Percentiles rank a stretch among this genome's conserved stretches.
These are phyloP conservation scores for Microcyclospora tardicrescens DNA, from an alignment of 2,329 filamentous ascomycete species.

Conservation along the genomic window DNA sequence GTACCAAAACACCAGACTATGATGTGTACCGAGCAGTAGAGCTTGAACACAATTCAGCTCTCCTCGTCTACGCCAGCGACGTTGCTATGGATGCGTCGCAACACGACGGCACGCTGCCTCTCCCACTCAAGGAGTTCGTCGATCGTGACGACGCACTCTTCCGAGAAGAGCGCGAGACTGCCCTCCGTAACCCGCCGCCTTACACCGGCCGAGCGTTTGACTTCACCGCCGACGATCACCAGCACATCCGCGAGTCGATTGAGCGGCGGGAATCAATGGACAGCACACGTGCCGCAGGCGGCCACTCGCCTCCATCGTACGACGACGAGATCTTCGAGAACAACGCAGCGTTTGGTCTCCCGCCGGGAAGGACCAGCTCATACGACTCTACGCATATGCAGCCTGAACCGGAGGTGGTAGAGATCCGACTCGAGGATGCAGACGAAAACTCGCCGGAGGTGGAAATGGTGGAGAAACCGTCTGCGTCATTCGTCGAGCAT, in stretches of 20 bases:
- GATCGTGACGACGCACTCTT: constrained; percentile 15
- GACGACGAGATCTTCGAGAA: background rate
- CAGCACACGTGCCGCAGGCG: constrained; percentile 1
- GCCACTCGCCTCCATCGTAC: background rate
- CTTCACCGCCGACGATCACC: background rate
- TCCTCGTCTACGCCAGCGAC: constrained; percentile 49
- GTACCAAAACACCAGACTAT: constrained; percentile 26
- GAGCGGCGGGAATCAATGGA: constrained; percentile 2
- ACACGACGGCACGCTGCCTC: constrained; percentile 3
- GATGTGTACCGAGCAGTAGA: constrained; percentile 40
- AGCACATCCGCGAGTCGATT: background rate
- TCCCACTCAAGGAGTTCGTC: constrained; percentile 18
- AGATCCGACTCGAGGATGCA: background rate
- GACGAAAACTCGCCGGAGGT: background rate
- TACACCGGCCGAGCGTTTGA: constrained; percentile 2
- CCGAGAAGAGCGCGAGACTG: constrained; percentile 7
- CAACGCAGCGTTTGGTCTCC: background rate
- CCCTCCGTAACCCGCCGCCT: background rate
- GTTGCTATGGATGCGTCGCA: constrained; percentile 11
- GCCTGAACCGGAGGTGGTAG: background rate
- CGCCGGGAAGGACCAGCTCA: background rate
- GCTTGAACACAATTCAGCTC: constrained; percentile 39
- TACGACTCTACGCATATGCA: background rate
- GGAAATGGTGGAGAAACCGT: background rate
- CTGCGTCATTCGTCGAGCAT: too few relatives aligned